These are phyloP conservation scores for Tuctoria greenei DNA, from an alignment of 176 grass and related monocot species.

Conservation along the genomic window DNA sequence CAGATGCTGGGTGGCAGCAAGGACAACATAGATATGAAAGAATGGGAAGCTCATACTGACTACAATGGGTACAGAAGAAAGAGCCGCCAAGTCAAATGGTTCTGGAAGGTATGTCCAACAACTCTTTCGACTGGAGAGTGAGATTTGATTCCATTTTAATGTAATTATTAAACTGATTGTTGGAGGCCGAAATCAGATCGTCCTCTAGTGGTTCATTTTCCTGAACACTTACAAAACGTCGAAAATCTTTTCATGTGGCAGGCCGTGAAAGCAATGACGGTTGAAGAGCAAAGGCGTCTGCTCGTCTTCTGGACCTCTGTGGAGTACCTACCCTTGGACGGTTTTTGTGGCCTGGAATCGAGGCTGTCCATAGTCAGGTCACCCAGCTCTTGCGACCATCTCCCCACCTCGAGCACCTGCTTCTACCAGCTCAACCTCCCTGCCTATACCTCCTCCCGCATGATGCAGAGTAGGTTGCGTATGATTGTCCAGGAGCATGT, in stretches of 20 bases:
- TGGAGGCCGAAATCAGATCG: neutral
- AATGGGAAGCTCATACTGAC: slow-evolving; percentile 63
- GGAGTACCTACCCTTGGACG: slow-evolving; percentile 54
- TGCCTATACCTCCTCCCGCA: slow-evolving; percentile 40
- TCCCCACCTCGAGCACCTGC: slow-evolving; percentile 67
- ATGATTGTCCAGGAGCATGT: slow-evolving; percentile 61
- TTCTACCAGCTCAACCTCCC: slow-evolving; percentile 56
- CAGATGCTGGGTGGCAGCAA: slow-evolving; percentile 49
- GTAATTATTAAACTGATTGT: neutral
- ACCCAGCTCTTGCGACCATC: slow-evolving; percentile 38
- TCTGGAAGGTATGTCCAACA: slow-evolving; percentile 64
- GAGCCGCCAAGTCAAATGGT: slow-evolving; percentile 61
- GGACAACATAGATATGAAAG: slow-evolving; percentile 39
- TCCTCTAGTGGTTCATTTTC: neutral
- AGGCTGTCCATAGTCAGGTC: slow-evolving; percentile 52
- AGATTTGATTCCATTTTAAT: neutral
- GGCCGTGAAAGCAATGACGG: slow-evolving; percentile 50
- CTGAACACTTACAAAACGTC: neutral
- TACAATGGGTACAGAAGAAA: slow-evolving; percentile 50
- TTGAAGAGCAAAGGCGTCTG: slow-evolving; percentile 44
- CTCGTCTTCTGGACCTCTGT: slow-evolving; percentile 81
- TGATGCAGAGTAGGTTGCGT: slow-evolving; percentile 41
- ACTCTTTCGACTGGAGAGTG: neutral
- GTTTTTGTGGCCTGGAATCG: slow-evolving; percentile 47
- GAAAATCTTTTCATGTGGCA: slow-evolving; percentile 15